These are phyloP conservation scores for Termitomyces sp. DNA, from an alignment of 1,284 basidiomycete genomes.

Conservation along the genomic window DNA sequence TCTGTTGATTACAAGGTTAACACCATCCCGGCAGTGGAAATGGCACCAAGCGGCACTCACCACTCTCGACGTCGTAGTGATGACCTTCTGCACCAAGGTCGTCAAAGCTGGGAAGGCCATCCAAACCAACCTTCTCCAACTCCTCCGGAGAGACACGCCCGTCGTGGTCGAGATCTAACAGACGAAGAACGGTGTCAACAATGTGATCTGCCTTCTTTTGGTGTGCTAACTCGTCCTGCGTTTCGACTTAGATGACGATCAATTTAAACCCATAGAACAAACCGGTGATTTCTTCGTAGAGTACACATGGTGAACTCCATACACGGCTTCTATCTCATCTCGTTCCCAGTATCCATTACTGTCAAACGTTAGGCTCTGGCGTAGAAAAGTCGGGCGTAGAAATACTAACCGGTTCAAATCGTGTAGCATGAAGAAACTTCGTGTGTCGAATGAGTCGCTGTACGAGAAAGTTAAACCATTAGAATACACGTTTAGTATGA, in stretches of 20 bases:
- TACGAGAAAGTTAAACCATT: conserved; percentile 1
- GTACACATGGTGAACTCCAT: conserved; percentile 94
- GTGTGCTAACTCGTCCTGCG: conserved; percentile 72
- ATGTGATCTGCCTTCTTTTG: conserved; percentile 83
- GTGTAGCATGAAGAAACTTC: conserved; percentile 85
- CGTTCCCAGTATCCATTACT: conserved; percentile 73
- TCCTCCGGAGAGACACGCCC: conserved; percentile 77
- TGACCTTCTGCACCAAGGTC: conserved; percentile 86
- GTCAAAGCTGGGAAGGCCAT: conserved; percentile 83
- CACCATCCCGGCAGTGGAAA: conserved; percentile 1
- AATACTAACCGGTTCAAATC: conserved; percentile 74
- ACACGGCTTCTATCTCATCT: conserved; percentile 85
- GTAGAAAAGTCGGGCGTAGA: neutral
- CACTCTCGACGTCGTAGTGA: conserved; percentile 88
- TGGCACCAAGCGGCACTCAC: conserved; percentile 37
- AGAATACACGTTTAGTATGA: neutral
- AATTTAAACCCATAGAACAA: conserved; percentile 2
- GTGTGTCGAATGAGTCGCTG: conserved; percentile 74
- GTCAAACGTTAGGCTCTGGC: conserved; percentile 1
- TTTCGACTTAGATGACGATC: neutral
- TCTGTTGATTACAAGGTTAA: conserved; percentile 36
- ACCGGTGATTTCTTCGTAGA: conserved; percentile 83
- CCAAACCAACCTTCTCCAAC: conserved; percentile 74
- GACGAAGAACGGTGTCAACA: conserved; percentile 68
- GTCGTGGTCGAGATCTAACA: conserved; percentile 78